Conservation (phyloP, 2,329 filamentous ascomycete genomes). For the Aureobasidium sp. region DNA sequence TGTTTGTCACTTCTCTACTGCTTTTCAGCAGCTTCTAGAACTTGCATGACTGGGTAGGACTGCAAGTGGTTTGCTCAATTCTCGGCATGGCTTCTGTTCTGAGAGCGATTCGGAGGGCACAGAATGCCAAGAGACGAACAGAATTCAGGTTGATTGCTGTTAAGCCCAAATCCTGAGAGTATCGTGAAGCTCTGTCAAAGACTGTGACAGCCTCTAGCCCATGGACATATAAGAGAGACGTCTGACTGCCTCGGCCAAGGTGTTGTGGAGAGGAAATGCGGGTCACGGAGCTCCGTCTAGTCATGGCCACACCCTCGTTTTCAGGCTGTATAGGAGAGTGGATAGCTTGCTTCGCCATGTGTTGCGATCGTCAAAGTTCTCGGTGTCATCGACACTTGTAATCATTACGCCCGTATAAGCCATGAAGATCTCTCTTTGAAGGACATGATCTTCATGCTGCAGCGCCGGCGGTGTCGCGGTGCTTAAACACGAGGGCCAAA, state of each 20-base stretch:
- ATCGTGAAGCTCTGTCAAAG: too few species aligned
- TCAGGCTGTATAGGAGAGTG: not conserved
- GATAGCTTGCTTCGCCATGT: not conserved
- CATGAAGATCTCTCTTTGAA: not conserved
- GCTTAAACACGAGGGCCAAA: not conserved
- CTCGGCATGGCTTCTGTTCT: too few species aligned
- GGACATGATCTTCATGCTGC: not conserved
- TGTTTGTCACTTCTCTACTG: too few species aligned
- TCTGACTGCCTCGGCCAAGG: not conserved
- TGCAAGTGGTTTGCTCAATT: too few species aligned
- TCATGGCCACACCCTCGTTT: not conserved
- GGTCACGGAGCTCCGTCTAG: not conserved
- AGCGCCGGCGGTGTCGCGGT: not conserved
- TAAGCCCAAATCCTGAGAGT: too few species aligned
- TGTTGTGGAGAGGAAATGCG: not conserved
- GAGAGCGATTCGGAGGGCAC: too few species aligned
- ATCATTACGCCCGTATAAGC: not conserved
- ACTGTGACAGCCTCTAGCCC: not conserved
- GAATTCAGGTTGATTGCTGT: too few species aligned
- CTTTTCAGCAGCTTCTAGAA: too few species aligned
- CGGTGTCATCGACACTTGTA: not conserved
- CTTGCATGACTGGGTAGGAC: too few species aligned
- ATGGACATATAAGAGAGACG: not conserved
- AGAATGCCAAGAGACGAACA: too few species aligned
- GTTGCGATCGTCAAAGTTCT: not conserved